phyloP scores from a whole-genome alignment of 768 basidiomycete genomes.

The Boletus vinaceobasis region DNA sequence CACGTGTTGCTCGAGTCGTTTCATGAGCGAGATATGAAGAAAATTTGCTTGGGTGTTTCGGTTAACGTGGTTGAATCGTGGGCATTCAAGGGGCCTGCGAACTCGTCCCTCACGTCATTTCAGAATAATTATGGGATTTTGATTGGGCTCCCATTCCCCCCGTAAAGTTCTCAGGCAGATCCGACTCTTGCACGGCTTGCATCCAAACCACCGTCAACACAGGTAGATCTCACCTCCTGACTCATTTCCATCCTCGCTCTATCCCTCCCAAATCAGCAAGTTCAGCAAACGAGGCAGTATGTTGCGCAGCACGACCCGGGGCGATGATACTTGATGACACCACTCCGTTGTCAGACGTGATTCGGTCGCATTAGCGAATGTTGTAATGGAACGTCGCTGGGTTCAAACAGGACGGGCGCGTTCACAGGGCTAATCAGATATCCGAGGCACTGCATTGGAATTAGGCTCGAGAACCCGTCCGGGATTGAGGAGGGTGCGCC shows the following conservation, averaged over 20 bases:
- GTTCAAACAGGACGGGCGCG: constrained; percentile 18
- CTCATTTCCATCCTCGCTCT: constrained; percentile 11
- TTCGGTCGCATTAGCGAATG: constrained; percentile 8
- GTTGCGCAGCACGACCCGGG: constrained; percentile 5
- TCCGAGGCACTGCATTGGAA: constrained; percentile 37
- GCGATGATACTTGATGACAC: constrained; percentile 1
- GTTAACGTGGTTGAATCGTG: constrained; percentile 11
- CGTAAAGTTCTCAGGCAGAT: constrained; percentile 30
- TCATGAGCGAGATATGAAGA: constrained; percentile 9
- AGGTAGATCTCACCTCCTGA: constrained; percentile 13
- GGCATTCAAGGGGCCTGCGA: too few relatives aligned
- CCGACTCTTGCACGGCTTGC: constrained; percentile 19
- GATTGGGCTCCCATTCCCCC: constrained; percentile 12
- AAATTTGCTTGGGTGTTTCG: constrained; percentile 13
- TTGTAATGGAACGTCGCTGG: constrained; percentile 24
- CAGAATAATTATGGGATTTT: constrained; percentile 11
- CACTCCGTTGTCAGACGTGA: constrained; percentile 1
- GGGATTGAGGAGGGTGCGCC: constrained; percentile 4
- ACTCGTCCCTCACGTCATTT: constrained; percentile 18
- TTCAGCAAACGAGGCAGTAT: constrained; percentile 1
- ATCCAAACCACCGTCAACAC: constrained; percentile 14
- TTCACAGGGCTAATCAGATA: constrained; percentile 34
- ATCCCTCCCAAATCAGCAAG: constrained; percentile 5
- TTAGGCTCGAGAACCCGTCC: constrained; percentile 33
- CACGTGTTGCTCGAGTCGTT: constrained; percentile 9